phyloP scores from a whole-genome alignment of 768 basidiomycete species.

The Neoboletus brunneissimus region DNA sequence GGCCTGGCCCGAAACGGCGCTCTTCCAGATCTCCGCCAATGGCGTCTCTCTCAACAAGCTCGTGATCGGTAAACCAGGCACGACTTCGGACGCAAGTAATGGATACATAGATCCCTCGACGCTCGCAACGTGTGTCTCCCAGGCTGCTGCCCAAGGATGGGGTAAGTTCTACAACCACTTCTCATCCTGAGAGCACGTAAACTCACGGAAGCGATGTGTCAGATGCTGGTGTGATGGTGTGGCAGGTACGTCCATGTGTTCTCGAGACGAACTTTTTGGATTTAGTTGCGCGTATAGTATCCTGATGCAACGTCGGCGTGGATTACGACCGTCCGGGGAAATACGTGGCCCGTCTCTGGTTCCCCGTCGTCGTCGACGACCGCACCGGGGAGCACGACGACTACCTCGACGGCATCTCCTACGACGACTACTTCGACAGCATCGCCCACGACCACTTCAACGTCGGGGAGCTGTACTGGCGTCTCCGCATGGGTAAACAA shows the following conservation, averaged over 20 bases:
- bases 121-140: slow-evolving; percentile 55
- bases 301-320: slow-evolving; percentile 39
- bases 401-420: not conserved
- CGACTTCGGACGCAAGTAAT: slow-evolving; percentile 48
- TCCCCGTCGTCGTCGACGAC: not conserved
- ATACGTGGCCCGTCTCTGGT: slow-evolving; percentile 34
- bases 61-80: slow-evolving; percentile 73
- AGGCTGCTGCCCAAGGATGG: slow-evolving; percentile 62
- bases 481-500: slow-evolving; percentile 42
- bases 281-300: slow-evolving; percentile 22
- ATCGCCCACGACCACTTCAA: slow-evolving; percentile 19
- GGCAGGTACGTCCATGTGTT: slow-evolving; percentile 34
- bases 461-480: slow-evolving; percentile 38
- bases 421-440: too few relatives aligned
- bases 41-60: slow-evolving; percentile 62
- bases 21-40: slow-evolving; percentile 50
- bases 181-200: not conserved
- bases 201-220: not conserved
- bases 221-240: slow-evolving; percentile 43
- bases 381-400: not conserved
- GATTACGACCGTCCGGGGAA: slow-evolving; percentile 39
- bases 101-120: slow-evolving; percentile 54
- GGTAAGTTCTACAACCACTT: slow-evolving; percentile 46
- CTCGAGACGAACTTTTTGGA: not conserved
- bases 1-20: not conserved